These are phyloP conservation scores for Carex cristatella DNA, from an alignment of 176 grass and related monocot species.

Conservation along the genomic window DNA sequence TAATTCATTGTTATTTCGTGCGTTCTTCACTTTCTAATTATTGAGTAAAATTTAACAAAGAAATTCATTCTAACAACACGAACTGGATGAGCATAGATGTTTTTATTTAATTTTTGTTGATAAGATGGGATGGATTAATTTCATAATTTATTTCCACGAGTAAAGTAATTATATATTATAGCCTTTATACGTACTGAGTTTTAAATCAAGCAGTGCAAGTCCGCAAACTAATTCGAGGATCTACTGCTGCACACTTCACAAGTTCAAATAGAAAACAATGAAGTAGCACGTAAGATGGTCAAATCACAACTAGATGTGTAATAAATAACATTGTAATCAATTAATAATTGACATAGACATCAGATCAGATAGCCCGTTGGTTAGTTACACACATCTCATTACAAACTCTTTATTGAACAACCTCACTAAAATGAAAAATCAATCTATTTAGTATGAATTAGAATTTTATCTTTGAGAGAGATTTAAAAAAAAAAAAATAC, in stretches of 20 bases:
- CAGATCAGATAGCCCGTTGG: background rate
- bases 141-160: background rate
- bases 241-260: background rate
- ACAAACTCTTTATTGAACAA: background rate
- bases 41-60: background rate
- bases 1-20: background rate
- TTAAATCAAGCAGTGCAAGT: no score
- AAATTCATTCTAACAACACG: background rate
- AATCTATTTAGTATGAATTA: constrained; percentile 1
- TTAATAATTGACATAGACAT: constrained; percentile 8
- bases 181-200: no score
- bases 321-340: background rate
- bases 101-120: background rate
- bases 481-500: background rate
- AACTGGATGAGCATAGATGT: no score
- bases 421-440: constrained; percentile 13
- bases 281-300: background rate
- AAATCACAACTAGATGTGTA: background rate
- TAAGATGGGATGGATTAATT: background rate
- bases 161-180: background rate
- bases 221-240: background rate
- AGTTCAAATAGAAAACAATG: background rate
- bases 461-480: background rate
- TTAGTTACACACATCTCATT: constrained; percentile 1
- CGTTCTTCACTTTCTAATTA: background rate